Evolutionary conservation across 805 yeast species (phyloP).

Genomic region (Metschnikowia lunata): DNA sequence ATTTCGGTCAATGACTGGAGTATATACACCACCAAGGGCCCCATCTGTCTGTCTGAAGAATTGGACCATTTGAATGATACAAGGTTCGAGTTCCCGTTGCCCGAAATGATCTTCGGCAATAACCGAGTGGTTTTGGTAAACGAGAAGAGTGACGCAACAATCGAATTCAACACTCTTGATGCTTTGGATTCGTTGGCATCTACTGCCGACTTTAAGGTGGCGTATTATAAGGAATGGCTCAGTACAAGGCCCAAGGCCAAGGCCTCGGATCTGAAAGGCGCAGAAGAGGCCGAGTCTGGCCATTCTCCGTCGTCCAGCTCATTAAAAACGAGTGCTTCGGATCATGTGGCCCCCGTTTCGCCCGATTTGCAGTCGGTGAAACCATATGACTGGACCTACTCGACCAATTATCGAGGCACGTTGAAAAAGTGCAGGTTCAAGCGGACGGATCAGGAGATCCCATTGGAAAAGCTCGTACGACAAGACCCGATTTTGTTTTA

Average conservation of each 20-base stretch:
- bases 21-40: constrained; percentile 64
- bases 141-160: constrained; percentile 35
- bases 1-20: constrained; percentile 72
- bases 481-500: constrained; percentile 86
- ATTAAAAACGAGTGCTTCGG: no score
- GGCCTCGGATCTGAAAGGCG: not conserved
- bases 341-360: not conserved
- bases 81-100: constrained; percentile 72
- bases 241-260: constrained; percentile 27
- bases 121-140: constrained; percentile 54
- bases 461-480: constrained; percentile 60
- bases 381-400: constrained; percentile 96
- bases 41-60: constrained; percentile 72
- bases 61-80: constrained; percentile 61
- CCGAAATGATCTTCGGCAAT: constrained; percentile 97
- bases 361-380: constrained; percentile 54
- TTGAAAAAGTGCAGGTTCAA: constrained; percentile 21
- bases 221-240: constrained; percentile 84
- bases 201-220: constrained; percentile 48
- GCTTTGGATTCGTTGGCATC: constrained; percentile 47
- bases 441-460: constrained; percentile 42
- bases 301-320: not conserved
- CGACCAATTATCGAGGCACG: constrained; percentile 73
- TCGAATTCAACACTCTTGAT: constrained; percentile 72
- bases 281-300: not conserved